Conservation (phyloP, 2,329 filamentous ascomycete species). For the Emergomyces orientalis region DNA sequence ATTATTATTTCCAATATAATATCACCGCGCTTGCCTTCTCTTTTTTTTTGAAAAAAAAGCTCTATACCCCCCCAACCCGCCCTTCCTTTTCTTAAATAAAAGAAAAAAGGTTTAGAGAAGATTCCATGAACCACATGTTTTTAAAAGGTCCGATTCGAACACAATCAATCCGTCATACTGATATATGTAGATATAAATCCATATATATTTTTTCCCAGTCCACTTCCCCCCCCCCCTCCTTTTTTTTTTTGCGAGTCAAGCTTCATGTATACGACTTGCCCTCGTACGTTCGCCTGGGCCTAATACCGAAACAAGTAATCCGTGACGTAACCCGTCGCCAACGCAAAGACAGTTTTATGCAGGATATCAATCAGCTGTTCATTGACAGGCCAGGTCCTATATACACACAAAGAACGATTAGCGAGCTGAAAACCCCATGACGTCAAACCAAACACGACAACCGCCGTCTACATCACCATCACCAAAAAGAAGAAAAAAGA, state of each 20-base stretch:
- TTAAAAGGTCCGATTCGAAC: neutral
- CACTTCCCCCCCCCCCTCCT: too few species aligned
- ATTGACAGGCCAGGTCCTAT: constrained; percentile 25
- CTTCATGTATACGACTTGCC: neutral
- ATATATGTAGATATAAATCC: neutral
- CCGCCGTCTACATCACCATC: neutral
- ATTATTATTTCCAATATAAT: neutral
- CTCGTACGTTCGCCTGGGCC: too few species aligned
- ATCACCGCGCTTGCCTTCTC: neutral
- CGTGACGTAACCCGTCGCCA: constrained; percentile 23
- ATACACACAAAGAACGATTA: neutral
- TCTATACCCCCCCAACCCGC: too few species aligned
- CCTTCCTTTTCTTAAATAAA: too few species aligned
- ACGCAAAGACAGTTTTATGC: constrained; percentile 24
- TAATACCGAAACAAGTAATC: constrained; percentile 10
- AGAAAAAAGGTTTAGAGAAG: neutral
- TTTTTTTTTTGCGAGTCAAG: too few species aligned
- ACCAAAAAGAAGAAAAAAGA: neutral
- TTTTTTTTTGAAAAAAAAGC: neutral
- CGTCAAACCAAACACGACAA: neutral
- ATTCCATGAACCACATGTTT: neutral
- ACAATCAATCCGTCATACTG: neutral
- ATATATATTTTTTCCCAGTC: too few species aligned
- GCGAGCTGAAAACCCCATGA: neutral
- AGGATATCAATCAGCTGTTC: constrained; percentile 26